Evolutionary conservation across 352 stramenopile genomes (phyloP).

Genomic region (Pythium grandisporangium): DNA sequence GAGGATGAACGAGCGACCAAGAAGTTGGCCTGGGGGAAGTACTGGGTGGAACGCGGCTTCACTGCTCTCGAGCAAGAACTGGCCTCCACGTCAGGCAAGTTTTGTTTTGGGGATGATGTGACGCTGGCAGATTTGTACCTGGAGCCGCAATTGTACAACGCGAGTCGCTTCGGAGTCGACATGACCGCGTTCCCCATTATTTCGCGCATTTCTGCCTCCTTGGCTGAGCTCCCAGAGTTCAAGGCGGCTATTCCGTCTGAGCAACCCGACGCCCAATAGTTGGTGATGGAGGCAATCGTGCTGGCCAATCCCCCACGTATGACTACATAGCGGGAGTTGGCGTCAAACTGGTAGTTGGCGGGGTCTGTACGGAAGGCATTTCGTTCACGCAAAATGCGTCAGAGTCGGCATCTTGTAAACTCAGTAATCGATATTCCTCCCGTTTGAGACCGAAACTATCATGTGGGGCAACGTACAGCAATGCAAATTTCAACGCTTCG

Average conservation of each 20-base stretch:
- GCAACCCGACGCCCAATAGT: conserved; percentile 73
- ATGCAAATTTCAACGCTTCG: too few species aligned
- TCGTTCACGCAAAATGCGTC: too few species aligned
- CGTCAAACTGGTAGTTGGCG: too few species aligned
- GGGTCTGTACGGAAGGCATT: too few species aligned
- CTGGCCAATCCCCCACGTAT: too few species aligned
- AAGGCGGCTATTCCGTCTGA: conserved; percentile 64
- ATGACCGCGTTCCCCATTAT: conserved; percentile 85
- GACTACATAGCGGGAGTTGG: too few species aligned
- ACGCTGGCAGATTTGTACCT: conserved; percentile 89
- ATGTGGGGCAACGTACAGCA: too few species aligned
- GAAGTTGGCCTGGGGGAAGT: conserved; percentile 49
- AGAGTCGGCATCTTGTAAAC: too few species aligned
- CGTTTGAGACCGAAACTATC: too few species aligned
- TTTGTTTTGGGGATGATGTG: conserved; percentile 67
- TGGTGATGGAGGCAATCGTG: too few species aligned
- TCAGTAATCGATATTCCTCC: too few species aligned
- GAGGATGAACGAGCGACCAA: conserved; percentile 35
- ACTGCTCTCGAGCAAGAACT: conserved; percentile 68
- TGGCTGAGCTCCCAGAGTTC: conserved; percentile 76
- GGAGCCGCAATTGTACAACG: conserved; percentile 92
- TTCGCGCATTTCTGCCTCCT: conserved; percentile 51
- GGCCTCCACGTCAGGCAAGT: conserved; percentile 34
- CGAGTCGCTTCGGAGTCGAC: conserved; percentile 82
- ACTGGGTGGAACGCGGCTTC: conserved; percentile 82